Evolutionary conservation across 495 filamentous ascomycete species (phyloP).

Genomic region (Coniosporium apollinis): DNA sequence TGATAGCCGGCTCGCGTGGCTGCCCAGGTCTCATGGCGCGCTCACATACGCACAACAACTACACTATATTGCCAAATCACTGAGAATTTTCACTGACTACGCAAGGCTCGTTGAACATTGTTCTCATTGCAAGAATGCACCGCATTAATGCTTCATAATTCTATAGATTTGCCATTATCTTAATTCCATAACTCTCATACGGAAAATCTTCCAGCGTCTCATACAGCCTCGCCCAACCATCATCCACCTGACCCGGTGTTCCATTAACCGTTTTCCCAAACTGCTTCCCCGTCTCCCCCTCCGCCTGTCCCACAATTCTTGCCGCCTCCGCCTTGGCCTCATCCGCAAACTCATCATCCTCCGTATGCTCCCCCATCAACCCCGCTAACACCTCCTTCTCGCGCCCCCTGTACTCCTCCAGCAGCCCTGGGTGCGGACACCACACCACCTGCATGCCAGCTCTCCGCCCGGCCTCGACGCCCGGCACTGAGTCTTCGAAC

Average conservation of each 20-base stretch:
- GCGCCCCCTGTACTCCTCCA: constrained; percentile 55
- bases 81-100: too few species aligned
- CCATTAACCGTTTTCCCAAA: constrained; percentile 9
- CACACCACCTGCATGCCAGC: constrained; percentile 94
- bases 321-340: constrained; percentile 11
- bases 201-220: constrained; percentile 13
- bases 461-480: constrained; percentile 76
- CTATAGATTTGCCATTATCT: not conserved
- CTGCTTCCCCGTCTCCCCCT: constrained; percentile 28
- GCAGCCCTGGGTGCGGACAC: constrained; percentile 70
- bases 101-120: too few species aligned
- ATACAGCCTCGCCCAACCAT: constrained; percentile 15
- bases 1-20: too few species aligned
- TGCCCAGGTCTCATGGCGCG: too few species aligned
- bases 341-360: constrained; percentile 37
- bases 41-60: too few species aligned
- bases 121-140: too few species aligned
- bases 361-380: constrained; percentile 48
- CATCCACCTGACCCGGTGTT: constrained; percentile 13
- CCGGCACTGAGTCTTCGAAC: constrained; percentile 88
- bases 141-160: too few species aligned
- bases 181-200: constrained; percentile 13
- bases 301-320: constrained; percentile 27
- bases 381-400: constrained; percentile 77
- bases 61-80: too few species aligned